Percentiles rank a stretch among this genome's conserved stretches.
phyloP scores from a whole-genome alignment of 2,329 filamentous ascomycete species.

The Monosporascus sp. region DNA sequence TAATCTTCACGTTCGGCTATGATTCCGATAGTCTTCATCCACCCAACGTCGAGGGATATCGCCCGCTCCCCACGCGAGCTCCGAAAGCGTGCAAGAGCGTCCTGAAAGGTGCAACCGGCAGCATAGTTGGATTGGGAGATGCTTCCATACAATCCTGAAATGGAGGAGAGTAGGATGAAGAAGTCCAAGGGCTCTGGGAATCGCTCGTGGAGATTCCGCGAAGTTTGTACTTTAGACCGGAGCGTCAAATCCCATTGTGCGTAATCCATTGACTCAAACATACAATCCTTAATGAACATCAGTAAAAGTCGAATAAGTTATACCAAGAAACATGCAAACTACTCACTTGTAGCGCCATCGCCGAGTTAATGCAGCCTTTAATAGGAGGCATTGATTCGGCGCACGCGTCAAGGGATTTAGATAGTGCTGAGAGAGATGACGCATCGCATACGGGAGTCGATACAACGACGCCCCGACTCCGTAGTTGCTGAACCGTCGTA shows the following conservation, averaged over 20 bases:
- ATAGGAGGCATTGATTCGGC: background rate
- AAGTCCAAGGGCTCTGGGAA: constrained; percentile 25
- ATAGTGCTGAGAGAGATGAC: background rate
- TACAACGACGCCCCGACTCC: background rate
- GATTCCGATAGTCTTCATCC: background rate
- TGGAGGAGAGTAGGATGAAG: constrained; percentile 29
- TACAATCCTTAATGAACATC: no score
- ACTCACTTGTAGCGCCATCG: background rate
- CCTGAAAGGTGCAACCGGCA: no score
- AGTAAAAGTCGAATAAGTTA: no score
- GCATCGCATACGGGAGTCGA: background rate
- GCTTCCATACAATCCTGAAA: constrained; percentile 24
- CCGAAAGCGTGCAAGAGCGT: background rate
- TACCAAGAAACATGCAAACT: no score
- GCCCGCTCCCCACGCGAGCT: background rate
- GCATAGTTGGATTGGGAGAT: constrained; percentile 28
- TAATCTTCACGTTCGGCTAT: background rate
- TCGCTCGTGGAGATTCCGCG: constrained; percentile 32
- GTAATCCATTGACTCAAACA: constrained; percentile 22
- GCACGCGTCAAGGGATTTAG: background rate
- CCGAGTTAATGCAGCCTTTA: background rate
- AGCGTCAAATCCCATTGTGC: constrained; percentile 29
- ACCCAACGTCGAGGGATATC: background rate
- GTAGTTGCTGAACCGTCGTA: background rate
- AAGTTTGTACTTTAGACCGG: constrained; percentile 34